Percentiles rank a stretch among this genome's conserved stretches.
phyloP scores from a whole-genome alignment of 108 stramenopile species.

The Schizochytrium sp. region DNA sequence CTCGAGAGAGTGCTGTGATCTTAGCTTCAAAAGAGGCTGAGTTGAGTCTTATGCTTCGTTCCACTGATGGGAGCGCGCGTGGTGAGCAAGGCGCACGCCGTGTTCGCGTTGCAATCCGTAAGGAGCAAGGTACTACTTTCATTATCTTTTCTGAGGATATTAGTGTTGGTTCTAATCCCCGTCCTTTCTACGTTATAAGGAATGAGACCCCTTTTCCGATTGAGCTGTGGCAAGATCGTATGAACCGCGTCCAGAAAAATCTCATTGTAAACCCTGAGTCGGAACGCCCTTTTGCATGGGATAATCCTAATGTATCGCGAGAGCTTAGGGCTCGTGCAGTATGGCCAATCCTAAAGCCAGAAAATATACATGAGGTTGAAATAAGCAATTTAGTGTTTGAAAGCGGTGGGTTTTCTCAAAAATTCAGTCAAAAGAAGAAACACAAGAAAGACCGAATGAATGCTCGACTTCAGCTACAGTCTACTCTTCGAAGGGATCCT shows the following conservation, averaged over 20 bases:
- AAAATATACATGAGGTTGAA: neutral
- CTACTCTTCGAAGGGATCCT: neutral
- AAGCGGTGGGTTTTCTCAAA: neutral
- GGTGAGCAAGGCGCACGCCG: neutral
- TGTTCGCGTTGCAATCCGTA: constrained; percentile 32
- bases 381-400: constrained; percentile 1
- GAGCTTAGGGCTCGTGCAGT: neutral
- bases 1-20: neutral
- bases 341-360: neutral
- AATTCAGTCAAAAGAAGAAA: no score
- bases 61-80: constrained; percentile 12
- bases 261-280: neutral
- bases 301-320: neutral
- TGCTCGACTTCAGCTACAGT: neutral
- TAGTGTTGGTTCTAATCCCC: constrained; percentile 26
- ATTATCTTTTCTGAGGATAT: constrained; percentile 21
- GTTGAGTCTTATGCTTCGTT: constrained; percentile 2
- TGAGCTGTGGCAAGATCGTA: constrained; percentile 44
- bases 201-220: constrained; percentile 27
- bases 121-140: constrained; percentile 45
- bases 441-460: no score
- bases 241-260: neutral
- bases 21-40: constrained; percentile 16
- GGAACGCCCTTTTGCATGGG: neutral
- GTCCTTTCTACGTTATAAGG: constrained; percentile 32